Percentiles rank a stretch among this genome's conserved stretches.
phyloP scores from a whole-genome alignment of 805 yeast species.

The Sungouiella thailandica region DNA sequence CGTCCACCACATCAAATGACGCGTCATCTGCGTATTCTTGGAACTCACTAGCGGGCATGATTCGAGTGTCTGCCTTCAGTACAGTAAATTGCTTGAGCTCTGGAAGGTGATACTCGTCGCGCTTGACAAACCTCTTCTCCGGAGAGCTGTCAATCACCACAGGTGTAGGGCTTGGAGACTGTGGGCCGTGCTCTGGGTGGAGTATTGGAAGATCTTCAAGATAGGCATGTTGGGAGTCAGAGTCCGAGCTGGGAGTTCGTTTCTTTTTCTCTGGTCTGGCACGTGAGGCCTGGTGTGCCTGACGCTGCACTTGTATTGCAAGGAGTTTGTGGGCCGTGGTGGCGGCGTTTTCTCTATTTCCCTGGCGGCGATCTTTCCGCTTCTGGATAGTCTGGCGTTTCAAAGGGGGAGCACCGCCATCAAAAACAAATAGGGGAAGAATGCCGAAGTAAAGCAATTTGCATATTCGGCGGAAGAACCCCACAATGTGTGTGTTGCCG shows the following conservation, averaged over 20 bases:
- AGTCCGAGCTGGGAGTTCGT: conserved; percentile 18
- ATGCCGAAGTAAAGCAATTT: conserved; percentile 84
- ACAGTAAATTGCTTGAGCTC: conserved; percentile 52
- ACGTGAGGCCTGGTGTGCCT: conserved; percentile 13
- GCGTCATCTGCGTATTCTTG: conserved; percentile 44
- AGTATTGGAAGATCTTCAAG: conserved; percentile 24
- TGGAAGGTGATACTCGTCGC: conserved; percentile 88
- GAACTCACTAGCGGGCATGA: conserved; percentile 70
- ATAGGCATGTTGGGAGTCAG: conserved; percentile 11
- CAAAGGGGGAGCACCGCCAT: conserved; percentile 87
- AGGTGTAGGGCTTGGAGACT: background rate
- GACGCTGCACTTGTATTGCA: conserved; percentile 70
- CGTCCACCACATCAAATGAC: conserved; percentile 51
- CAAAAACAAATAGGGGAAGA: conserved; percentile 86
- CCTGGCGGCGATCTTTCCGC: conserved; percentile 71
- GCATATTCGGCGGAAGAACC: conserved; percentile 91
- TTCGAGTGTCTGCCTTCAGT: conserved; percentile 58
- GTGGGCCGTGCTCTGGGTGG: conserved; percentile 10
- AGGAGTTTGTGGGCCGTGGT: conserved; percentile 76
- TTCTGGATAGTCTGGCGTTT: conserved; percentile 73
- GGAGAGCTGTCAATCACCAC: conserved; percentile 2
- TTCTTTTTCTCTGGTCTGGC: background rate
- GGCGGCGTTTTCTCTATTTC: conserved; percentile 61
- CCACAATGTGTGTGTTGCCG: conserved; percentile 83
- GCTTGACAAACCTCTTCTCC: conserved; percentile 37